Percentiles rank a stretch among this genome's conserved stretches.
Conservation (phyloP, 768 basidiomycete species). For the Hirschioporus abietinus region DNA sequence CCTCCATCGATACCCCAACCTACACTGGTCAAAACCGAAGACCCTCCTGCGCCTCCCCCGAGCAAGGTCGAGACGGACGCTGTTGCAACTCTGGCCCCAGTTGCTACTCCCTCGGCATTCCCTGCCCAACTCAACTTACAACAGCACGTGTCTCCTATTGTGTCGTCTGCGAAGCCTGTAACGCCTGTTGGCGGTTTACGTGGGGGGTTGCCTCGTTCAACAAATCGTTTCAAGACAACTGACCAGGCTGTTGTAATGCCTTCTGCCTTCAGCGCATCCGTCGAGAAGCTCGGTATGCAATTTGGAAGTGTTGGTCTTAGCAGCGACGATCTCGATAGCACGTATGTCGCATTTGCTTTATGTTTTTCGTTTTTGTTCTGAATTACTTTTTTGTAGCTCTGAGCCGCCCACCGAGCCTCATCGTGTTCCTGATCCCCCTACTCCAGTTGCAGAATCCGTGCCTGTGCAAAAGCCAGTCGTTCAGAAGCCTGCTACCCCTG, state of each 20-base stretch:
- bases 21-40: conserved; percentile 2
- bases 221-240: conserved; percentile 62
- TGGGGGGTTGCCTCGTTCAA: conserved; percentile 48
- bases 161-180: conserved; percentile 27
- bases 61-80: conserved; percentile 7
- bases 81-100: conserved; percentile 14
- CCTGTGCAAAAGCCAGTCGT: conserved; percentile 25
- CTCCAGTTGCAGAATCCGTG: conserved; percentile 10
- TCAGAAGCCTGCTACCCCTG: conserved; percentile 25
- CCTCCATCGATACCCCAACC: conserved; percentile 4
- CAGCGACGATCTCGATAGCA: conserved; percentile 49
- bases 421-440: conserved; percentile 11
- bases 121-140: conserved; percentile 13
- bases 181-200: conserved; percentile 28
- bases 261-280: conserved; percentile 47
- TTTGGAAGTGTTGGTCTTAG: conserved; percentile 80
- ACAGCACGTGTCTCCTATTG: conserved; percentile 31
- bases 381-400: conserved; percentile 20
- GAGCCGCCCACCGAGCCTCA: conserved; percentile 20
- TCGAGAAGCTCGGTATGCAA: conserved; percentile 86
- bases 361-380: background rate
- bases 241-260: conserved; percentile 84
- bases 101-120: conserved; percentile 13
- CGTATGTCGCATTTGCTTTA: conserved; percentile 32
- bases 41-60: conserved; percentile 8